Evolutionary conservation across 2,329 filamentous ascomycete species (phyloP), one percentile per base, ranked within the genome.

Genomic region (Neocatenulostroma microsporum): DNA sequence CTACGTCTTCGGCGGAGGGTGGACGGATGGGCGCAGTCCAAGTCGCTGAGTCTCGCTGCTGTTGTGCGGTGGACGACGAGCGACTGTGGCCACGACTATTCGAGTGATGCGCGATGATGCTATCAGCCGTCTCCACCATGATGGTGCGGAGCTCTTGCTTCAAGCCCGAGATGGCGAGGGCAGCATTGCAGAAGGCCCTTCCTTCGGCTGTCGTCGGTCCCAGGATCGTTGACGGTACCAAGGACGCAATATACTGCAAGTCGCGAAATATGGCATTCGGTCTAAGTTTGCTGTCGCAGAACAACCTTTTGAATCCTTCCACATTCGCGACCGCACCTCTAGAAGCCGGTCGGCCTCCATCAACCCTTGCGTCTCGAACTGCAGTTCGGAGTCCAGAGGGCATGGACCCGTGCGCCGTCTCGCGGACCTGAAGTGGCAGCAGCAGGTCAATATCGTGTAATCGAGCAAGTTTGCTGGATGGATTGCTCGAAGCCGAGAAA

Each of bases 111-210:
- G 72, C 73, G 30, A 84, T 75, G 45, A 84, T 76, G 48, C 76
- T 70, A 59, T 84, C 76, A 10, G 80, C 80, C 30, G 82, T 75
- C 52, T 82, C 78, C n/a, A 84, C 75, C 77, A 84, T 94, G 34
- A 84, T 85, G 30, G 80, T 76, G 61, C 85, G 89, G 4, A 91
- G 79, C 47, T 94, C 86, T 47, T 85, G 79, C 60, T 95, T 96
- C 36, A 94, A 72, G 23, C 79, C 77, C n/a, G 95, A 69, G 2
- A 89, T 87, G 0, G 91, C 89, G 5, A 94, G 73, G 0, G 84
- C 86, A 18, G 87, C 82, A 51, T 94, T 85, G 75, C 87, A 84
- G 58, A 96, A 96, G 0, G 88, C 85, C 49, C 87, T 91, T 25
- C 76, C 71, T n/a, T n/a, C n/a, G 34, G 69, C 67, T 11, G 51